These are phyloP conservation scores for Stagonosporopsis tanaceti DNA, from an alignment of 2,329 filamentous ascomycete species.

Conservation along the genomic window DNA sequence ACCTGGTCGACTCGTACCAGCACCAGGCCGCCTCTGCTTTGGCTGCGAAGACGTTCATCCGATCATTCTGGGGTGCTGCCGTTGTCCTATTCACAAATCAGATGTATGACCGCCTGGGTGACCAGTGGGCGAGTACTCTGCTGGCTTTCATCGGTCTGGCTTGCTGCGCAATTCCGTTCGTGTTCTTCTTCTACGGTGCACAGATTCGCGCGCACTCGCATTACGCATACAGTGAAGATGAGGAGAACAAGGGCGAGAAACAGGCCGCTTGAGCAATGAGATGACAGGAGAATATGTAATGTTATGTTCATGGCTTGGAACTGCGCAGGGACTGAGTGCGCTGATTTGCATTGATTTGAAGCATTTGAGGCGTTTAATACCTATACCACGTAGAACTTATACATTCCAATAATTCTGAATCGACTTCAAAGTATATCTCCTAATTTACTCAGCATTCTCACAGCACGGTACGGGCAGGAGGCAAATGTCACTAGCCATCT, in stretches of 20 bases:
- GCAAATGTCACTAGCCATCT: too few species aligned
- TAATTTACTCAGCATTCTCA: background rate
- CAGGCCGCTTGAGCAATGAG: slow-evolving; percentile 22
- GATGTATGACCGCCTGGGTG: slow-evolving; percentile 71
- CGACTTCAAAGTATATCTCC: background rate
- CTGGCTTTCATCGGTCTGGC: slow-evolving; percentile 77
- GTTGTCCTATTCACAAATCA: slow-evolving; percentile 82
- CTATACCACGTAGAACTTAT: background rate
- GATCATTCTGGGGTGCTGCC: slow-evolving; percentile 80
- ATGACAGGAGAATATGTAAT: background rate
- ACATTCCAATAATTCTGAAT: background rate
- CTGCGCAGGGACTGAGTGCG: background rate
- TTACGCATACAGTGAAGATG: slow-evolving; percentile 73
- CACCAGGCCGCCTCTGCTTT: slow-evolving; percentile 82
- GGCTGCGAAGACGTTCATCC: slow-evolving; percentile 81
- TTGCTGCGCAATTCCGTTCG: slow-evolving; percentile 82
- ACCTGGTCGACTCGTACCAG: slow-evolving; percentile 70
- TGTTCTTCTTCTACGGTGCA: slow-evolving; percentile 82
- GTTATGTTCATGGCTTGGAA: background rate
- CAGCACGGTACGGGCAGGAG: background rate
- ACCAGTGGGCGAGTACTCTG: slow-evolving; percentile 79
- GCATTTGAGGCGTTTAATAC: slow-evolving; percentile 12
- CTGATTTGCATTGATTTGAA: background rate
- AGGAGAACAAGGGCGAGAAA: slow-evolving; percentile 52
- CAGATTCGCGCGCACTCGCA: slow-evolving; percentile 72